Evolutionary conservation across 2,329 filamentous ascomycete species (phyloP).

Genomic region (Ceratocystiopsis minuta): DNA sequence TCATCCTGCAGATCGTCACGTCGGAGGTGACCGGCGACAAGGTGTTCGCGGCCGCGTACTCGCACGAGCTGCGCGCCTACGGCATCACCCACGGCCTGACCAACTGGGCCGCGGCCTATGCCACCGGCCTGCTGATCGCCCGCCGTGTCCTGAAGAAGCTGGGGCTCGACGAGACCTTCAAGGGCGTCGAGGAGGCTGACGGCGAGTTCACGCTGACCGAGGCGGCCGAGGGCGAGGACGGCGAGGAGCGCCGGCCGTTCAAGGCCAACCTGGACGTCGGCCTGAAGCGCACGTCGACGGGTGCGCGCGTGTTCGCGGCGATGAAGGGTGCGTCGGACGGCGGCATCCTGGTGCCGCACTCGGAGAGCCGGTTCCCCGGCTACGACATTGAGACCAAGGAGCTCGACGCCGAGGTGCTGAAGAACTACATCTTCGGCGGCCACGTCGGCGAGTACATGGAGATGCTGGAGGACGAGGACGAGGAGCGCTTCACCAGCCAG

Average conservation of each 20-base stretch:
- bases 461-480: conserved; percentile 95
- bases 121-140: conserved; percentile 89
- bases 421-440: conserved; percentile 97
- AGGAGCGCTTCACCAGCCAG: conserved; percentile 98
- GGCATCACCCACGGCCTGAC: conserved; percentile 96
- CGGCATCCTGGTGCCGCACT: conserved; percentile 93
- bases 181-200: conserved; percentile 89
- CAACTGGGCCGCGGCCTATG: conserved; percentile 98
- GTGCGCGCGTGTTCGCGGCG: conserved; percentile 96
- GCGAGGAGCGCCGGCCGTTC: conserved; percentile 83
- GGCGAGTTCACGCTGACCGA: conserved; percentile 95
- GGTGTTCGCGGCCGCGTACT: conserved; percentile 81
- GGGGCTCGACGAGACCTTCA: conserved; percentile 79
- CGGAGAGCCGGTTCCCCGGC: conserved; percentile 98
- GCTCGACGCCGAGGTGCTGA: conserved; percentile 88
- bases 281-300: conserved; percentile 90
- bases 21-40: conserved; percentile 97
- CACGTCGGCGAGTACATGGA: conserved; percentile 99
- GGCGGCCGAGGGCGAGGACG: conserved; percentile 77
- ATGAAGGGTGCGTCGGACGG: conserved; percentile 99
- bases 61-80: conserved; percentile 95
- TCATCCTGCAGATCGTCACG: conserved; percentile 92
- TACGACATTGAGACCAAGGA: conserved; percentile 96
- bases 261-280: conserved; percentile 98
- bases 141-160: conserved; percentile 96